phyloP scores from a whole-genome alignment of 441 rosid genomes.

The Populus tomentosa region DNA sequence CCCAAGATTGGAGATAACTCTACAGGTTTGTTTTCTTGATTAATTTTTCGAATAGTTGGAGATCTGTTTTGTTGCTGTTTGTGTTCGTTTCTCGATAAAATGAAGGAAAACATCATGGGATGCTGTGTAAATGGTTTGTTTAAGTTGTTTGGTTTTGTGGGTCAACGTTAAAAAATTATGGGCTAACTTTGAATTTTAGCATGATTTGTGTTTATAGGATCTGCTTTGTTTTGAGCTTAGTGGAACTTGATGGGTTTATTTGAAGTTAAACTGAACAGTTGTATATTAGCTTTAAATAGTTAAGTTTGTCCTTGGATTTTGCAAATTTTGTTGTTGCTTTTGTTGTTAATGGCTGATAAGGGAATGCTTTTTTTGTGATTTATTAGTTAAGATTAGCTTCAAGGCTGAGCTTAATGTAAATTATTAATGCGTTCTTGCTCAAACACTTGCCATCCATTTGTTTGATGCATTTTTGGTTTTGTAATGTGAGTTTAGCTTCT shows the following conservation, averaged over 20 bases:
- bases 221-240: background rate
- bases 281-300: background rate
- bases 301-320: background rate
- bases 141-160: background rate
- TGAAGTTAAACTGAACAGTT: background rate
- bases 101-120: background rate
- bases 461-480: background rate
- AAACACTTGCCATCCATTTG: background rate
- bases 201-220: background rate
- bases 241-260: background rate
- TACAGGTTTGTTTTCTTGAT: constrained; percentile 39
- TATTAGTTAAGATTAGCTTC: background rate
- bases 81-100: background rate
- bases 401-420: background rate
- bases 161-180: background rate
- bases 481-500: background rate
- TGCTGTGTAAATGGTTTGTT: background rate
- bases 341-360: background rate
- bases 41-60: background rate
- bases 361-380: background rate
- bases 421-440: background rate
- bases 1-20: constrained; percentile 32
- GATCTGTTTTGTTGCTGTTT: background rate
- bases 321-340: background rate
- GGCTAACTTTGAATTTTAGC: background rate